These are phyloP conservation scores for Madurella fahalii DNA, from an alignment of 2,329 filamentous ascomycete genomes.

Conservation along the genomic window DNA sequence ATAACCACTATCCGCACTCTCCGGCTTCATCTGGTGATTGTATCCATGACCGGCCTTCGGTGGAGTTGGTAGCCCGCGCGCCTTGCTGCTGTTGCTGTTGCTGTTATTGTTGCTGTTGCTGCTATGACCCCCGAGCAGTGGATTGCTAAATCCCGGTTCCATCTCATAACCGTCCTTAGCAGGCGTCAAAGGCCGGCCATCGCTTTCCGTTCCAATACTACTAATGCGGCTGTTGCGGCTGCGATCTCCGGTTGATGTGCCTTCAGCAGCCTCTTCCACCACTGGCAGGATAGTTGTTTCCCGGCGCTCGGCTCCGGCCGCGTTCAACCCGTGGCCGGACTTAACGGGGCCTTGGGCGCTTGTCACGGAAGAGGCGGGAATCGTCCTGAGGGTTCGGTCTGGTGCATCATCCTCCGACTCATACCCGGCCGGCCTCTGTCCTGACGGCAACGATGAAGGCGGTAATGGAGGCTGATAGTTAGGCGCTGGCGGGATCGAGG, in stretches of 20 bases:
- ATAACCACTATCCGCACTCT: conserved; percentile 47
- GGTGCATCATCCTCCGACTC: conserved; percentile 51
- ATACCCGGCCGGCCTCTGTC: conserved; percentile 33
- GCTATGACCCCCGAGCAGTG: conserved; percentile 26
- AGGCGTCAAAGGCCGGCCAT: conserved; percentile 39
- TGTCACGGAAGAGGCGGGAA: conserved; percentile 7
- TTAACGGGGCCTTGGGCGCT: conserved; percentile 17
- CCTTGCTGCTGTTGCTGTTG: conserved; percentile 9
- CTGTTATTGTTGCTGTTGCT: conserved; percentile 11
- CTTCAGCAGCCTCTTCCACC: conserved; percentile 86
- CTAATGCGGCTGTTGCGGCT: conserved; percentile 47
- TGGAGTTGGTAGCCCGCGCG: conserved; percentile 42
- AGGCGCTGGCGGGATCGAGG: conserved; percentile 41
- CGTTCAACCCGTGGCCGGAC: too few relatives aligned
- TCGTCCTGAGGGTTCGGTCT: conserved; percentile 53
- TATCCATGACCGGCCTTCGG: conserved; percentile 40
- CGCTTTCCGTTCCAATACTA: conserved; percentile 32
- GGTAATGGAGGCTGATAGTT: conserved; percentile 44
- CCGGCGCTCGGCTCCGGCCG: conserved; percentile 40
- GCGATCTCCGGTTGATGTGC: conserved; percentile 59
- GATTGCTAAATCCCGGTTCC: conserved; percentile 33
- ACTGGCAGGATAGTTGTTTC: conserved; percentile 64
- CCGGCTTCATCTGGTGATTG: conserved; percentile 35
- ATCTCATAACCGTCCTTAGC: conserved; percentile 36
- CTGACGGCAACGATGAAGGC: conserved; percentile 27